phyloP scores from a whole-genome alignment of 2,329 filamentous ascomycete genomes.

The Cercospora brassicicola region DNA sequence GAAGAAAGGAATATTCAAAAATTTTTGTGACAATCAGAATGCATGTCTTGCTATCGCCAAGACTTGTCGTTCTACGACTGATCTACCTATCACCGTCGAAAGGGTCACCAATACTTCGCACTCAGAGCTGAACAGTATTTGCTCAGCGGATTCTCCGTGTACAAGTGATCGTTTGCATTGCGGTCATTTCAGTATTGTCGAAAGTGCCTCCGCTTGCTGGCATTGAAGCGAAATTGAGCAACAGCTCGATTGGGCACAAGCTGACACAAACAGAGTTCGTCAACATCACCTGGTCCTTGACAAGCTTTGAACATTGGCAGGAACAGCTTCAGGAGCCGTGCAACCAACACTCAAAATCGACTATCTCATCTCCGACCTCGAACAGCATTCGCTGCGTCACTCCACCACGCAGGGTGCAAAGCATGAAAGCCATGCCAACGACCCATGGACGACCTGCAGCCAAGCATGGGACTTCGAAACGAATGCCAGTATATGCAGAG shows the following conservation, averaged over 20 bases:
- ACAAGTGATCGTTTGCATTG: not conserved
- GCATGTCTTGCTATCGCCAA: no score
- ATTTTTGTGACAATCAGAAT: no score
- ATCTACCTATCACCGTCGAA: no score
- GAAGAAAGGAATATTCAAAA: no score
- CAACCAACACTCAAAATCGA: not conserved
- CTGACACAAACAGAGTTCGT: not conserved
- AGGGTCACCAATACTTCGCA: no score
- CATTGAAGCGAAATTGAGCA: conserved; percentile 6
- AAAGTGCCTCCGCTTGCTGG: not conserved
- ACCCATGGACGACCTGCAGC: not conserved
- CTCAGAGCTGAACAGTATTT: no score
- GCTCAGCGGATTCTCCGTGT: no score
- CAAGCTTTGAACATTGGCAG: conserved; percentile 2
- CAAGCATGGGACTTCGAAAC: not conserved
- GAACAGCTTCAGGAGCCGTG: not conserved
- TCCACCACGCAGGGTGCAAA: not conserved
- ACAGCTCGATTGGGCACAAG: not conserved
- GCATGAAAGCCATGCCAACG: not conserved
- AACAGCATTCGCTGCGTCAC: not conserved
- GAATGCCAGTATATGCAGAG: not conserved
- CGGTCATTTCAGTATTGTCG: not conserved
- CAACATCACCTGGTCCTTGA: not conserved
- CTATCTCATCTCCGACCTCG: conserved; percentile 1
- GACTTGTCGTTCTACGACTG: no score